Evolutionary conservation across 306 rosid species (phyloP).

Genomic region (Cucumis melo): DNA sequence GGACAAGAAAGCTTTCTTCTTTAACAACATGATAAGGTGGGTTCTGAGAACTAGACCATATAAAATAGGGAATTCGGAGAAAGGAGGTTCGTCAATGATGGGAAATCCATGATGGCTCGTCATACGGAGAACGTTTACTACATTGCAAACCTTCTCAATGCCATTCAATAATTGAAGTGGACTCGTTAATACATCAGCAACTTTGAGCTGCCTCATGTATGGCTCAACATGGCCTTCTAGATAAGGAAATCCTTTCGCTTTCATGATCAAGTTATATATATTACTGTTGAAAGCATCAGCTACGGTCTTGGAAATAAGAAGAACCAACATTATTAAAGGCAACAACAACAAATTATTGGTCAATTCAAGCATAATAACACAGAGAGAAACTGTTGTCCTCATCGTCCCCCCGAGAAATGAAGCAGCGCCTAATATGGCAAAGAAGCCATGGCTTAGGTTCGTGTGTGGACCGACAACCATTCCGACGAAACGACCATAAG

Average conservation of each 20-base stretch:
- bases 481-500: slow-evolving; percentile 80
- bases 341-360: slow-evolving; percentile 76
- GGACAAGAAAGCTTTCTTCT: slow-evolving; percentile 50
- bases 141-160: slow-evolving; percentile 65
- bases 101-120: slow-evolving; percentile 86
- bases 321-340: slow-evolving; percentile 83
- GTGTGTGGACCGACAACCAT: slow-evolving; percentile 48
- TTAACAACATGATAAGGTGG: slow-evolving; percentile 64
- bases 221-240: slow-evolving; percentile 80
- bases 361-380: slow-evolving; percentile 78
- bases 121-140: slow-evolving; percentile 49
- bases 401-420: slow-evolving; percentile 87
- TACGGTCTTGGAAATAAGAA: slow-evolving; percentile 71
- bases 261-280: slow-evolving; percentile 82
- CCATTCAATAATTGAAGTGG: slow-evolving; percentile 76
- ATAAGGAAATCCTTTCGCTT: slow-evolving; percentile 87
- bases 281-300: slow-evolving; percentile 77
- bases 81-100: slow-evolving; percentile 66
- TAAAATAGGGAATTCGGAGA: slow-evolving; percentile 39
- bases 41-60: slow-evolving; percentile 70
- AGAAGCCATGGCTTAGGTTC: slow-evolving; percentile 72
- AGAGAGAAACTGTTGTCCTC: slow-evolving; percentile 87
- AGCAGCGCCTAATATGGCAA: slow-evolving; percentile 88
- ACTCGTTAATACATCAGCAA: slow-evolving; percentile 62
- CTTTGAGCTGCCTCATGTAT: slow-evolving; percentile 81